phyloP scores from a whole-genome alignment of 768 basidiomycete species.

The Pleurotus djamor region DNA sequence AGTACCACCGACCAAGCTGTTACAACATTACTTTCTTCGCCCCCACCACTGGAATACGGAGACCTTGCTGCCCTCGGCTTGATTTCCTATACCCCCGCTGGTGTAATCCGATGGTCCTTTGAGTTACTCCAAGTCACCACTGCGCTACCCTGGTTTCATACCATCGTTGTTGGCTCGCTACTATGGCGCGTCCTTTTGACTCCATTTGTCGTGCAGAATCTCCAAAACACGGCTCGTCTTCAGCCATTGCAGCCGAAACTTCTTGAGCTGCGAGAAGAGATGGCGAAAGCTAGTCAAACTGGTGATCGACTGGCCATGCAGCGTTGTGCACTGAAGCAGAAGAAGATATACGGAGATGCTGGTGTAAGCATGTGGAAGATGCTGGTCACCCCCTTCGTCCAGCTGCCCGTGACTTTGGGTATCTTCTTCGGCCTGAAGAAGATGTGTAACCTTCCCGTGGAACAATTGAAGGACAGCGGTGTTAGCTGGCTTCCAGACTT shows the following conservation, averaged over 20 bases:
- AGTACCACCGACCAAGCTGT: not conserved
- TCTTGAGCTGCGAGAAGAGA: conserved; percentile 40
- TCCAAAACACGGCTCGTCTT: conserved; percentile 59
- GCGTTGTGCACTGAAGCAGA: conserved; percentile 49
- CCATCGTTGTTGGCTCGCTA: conserved; percentile 65
- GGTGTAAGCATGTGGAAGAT: conserved; percentile 60
- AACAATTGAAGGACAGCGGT: conserved; percentile 77
- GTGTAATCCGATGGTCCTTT: conserved; percentile 57
- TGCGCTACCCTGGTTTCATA: conserved; percentile 82
- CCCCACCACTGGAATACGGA: conserved; percentile 59
- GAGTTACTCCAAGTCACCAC: conserved; percentile 69
- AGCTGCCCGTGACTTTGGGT: conserved; percentile 75
- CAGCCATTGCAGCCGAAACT: conserved; percentile 58
- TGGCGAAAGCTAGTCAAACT: conserved; percentile 28
- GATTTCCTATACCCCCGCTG: conserved; percentile 61
- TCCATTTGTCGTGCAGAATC: conserved; percentile 55
- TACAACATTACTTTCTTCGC: not conserved
- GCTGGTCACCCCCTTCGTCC: conserved; percentile 52
- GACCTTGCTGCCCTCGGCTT: conserved; percentile 72
- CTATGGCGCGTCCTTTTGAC: conserved; percentile 60
- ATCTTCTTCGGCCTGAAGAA: conserved; percentile 81
- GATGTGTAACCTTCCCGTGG: conserved; percentile 69
- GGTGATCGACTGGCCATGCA: conserved; percentile 48
- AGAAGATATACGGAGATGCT: conserved; percentile 58
- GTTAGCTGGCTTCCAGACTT: conserved; percentile 74